Base-by-base conservation (phyloP, 2,329 filamentous ascomycete genomes). In the Apiospora pterosperma region DNA sequence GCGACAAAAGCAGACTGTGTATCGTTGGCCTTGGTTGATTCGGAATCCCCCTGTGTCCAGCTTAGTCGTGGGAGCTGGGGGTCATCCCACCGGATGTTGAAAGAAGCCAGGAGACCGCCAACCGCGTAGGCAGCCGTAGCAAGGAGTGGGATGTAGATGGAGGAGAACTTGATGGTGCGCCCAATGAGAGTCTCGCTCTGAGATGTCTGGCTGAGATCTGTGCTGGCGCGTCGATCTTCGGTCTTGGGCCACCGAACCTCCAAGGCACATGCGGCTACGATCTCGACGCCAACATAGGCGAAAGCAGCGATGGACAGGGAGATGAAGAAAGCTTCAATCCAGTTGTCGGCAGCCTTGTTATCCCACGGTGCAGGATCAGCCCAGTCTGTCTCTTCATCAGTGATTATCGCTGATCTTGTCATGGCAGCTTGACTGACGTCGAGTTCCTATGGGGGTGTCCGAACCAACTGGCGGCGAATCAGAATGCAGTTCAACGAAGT, bases 271-370 rank as follows among this genome's bases (percentile, higher is more conserved):
- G 74, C 75, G 2, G 75, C 74, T 1, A 75, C 71, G 52, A 74
- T 70, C 61, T 77, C 75, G 41, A 77, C 71, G 1, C 75, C 75
- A 23, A 76, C 72, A 64, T 74, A 77, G 23, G 75, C 70, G 59
- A 74, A 77, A 3, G 73, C 70, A 28, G 75, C 73, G 8, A 74
- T 73, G 10, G 72, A 74, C 10, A 74, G 61, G 36, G 66, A 74
- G 63, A 75, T 73, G 11, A 71, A 62, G n/a, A 75, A 63, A 36
- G 69, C 68, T 48, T 65, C 63, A n/a, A 63, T 64, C 72, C 72
- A 75, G 59, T 63, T 65, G 11, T 62, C n/a, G 12, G 71, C 69
- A 3, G 69, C 72, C 5, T 63, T 58, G 0, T 59, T 31, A 60
- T 75, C 71, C n/a, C 66, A 71, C 5, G 61, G 60, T 7, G 63